Percentiles rank a stretch among this genome's conserved stretches.
These are phyloP conservation scores for Cucumis cinereus DNA, from an alignment of 306 rosid genomes.

Conservation along the genomic window DNA sequence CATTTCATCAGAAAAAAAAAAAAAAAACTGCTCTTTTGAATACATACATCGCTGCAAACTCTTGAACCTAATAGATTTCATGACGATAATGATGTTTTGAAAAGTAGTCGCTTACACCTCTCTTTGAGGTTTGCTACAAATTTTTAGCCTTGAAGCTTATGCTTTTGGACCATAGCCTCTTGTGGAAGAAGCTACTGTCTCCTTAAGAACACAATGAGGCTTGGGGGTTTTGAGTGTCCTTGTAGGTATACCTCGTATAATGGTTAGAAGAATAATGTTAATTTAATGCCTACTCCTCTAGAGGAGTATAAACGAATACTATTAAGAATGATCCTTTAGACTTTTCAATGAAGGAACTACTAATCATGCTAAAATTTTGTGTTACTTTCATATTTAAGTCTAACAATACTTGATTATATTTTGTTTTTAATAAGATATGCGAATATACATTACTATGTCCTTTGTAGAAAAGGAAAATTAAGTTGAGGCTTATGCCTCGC, in stretches of 20 bases:
- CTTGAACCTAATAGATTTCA: background rate
- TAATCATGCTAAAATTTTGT: background rate
- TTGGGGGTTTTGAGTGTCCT: background rate
- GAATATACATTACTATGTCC: background rate
- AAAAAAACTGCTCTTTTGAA: background rate
- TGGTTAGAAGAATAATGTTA: background rate
- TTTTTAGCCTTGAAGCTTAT: background rate
- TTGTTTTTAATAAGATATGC: background rate
- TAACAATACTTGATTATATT: background rate
- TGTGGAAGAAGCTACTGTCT: background rate
- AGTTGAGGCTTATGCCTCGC: background rate
- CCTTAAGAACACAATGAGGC: background rate
- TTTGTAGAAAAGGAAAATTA: background rate
- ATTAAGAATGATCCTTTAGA: background rate
- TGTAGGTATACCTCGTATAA: background rate
- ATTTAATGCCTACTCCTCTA: background rate
- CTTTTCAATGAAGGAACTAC: background rate
- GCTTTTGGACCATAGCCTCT: background rate
- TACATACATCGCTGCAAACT: background rate
- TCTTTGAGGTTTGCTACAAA: background rate
- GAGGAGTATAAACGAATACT: background rate
- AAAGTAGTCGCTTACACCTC: background rate
- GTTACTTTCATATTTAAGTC: background rate
- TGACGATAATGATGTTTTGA: no score
- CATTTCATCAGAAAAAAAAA: background rate